Percentiles rank a stretch among this genome's conserved stretches.
Evolutionary conservation across 768 basidiomycete genomes (phyloP).

Genomic region (Russula earlei): DNA sequence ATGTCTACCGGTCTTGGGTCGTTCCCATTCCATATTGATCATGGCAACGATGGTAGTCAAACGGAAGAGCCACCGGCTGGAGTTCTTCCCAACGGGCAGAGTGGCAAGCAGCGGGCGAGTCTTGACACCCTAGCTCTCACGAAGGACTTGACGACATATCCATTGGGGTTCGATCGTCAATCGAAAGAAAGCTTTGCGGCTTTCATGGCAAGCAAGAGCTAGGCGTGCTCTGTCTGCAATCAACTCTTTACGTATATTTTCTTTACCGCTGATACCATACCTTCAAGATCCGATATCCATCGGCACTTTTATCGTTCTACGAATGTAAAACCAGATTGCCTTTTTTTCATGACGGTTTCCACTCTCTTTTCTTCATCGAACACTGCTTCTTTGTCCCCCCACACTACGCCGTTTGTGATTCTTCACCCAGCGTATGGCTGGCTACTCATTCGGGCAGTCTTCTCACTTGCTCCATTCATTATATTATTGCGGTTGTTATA

Average conservation of each 20-base stretch:
- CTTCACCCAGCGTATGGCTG: not conserved
- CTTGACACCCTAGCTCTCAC: slow-evolving; percentile 80
- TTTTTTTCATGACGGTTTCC: not conserved
- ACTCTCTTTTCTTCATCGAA: not conserved
- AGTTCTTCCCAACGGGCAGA: slow-evolving; percentile 8
- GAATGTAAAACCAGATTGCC: slow-evolving; percentile 6
- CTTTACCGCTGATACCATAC: not conserved
- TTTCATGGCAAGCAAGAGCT: slow-evolving; percentile 3
- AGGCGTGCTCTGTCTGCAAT: not conserved
- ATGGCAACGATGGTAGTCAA: slow-evolving; percentile 31
- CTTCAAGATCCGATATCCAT: too few relatives aligned
- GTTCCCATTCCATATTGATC: slow-evolving; percentile 82
- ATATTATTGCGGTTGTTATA: slow-evolving; percentile 5
- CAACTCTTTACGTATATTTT: not conserved
- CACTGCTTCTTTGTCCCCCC: not conserved
- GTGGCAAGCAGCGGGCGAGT: slow-evolving; percentile 60
- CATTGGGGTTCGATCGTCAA: slow-evolving; percentile 53
- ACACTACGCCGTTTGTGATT: not conserved
- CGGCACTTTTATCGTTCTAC: slow-evolving; percentile 4
- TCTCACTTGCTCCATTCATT: not conserved
- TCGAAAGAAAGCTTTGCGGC: slow-evolving; percentile 11
- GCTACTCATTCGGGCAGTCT: not conserved
- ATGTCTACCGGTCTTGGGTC: slow-evolving; percentile 73
- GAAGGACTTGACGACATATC: slow-evolving; percentile 75
- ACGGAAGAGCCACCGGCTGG: not conserved